These are phyloP conservation scores for Camellia sinensis DNA, from an alignment of 148 eudicot species.

Conservation along the genomic window DNA sequence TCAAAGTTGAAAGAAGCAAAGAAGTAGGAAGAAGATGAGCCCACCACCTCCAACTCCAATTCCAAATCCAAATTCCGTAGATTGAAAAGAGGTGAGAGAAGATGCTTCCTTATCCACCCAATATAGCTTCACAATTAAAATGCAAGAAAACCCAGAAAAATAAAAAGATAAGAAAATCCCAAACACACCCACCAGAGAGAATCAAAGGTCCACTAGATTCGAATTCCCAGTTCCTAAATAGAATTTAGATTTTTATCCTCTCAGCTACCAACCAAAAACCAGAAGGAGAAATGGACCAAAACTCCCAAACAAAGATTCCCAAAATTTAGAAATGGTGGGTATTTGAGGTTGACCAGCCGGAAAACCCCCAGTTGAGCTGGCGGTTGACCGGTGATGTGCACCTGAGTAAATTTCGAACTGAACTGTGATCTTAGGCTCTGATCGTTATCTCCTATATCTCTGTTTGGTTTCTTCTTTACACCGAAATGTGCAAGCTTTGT, in stretches of 20 bases:
- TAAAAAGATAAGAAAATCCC: constrained; percentile 24
- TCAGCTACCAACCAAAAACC: constrained; percentile 35
- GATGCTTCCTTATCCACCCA: constrained; percentile 38
- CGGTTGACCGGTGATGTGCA: too few relatives aligned
- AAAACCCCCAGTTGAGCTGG: too few relatives aligned
- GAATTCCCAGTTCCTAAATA: constrained; percentile 22
- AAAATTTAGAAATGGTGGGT: too few relatives aligned
- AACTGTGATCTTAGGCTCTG: too few relatives aligned
- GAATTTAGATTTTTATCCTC: constrained; percentile 29
- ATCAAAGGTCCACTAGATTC: constrained; percentile 39
- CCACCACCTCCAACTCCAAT: neutral
- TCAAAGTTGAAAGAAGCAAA: too few relatives aligned
- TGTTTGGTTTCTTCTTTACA: too few relatives aligned
- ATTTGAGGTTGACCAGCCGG: too few relatives aligned
- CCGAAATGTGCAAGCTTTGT: too few relatives aligned
- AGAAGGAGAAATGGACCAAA: constrained; percentile 36
- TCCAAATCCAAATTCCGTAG: constrained; percentile 12
- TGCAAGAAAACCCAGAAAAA: constrained; percentile 17
- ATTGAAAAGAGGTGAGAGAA: constrained; percentile 23
- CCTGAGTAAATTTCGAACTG: too few relatives aligned
- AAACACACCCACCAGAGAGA: constrained; percentile 23
- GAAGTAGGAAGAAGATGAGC: constrained; percentile 9
- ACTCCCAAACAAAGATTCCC: constrained; percentile 15
- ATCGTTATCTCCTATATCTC: too few relatives aligned
- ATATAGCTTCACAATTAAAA: constrained; percentile 18